Conservation (phyloP, 78 protist genomes). For the Pigoraptor vietnamica region DNA sequence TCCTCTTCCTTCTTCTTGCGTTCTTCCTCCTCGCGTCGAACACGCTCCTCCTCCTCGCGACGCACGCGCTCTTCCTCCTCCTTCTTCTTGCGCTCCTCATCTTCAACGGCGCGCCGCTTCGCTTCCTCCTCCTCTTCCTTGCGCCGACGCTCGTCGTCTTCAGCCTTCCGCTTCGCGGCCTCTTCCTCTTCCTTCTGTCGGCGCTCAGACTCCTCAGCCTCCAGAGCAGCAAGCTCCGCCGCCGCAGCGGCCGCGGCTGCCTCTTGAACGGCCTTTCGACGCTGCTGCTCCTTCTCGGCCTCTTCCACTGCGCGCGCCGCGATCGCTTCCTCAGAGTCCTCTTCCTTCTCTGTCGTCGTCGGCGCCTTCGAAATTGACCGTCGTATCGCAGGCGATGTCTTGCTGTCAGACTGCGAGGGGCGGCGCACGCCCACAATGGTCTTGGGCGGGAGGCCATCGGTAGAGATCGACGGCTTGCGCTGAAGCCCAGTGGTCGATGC, state of each 20-base stretch:
- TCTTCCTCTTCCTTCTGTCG: not conserved
- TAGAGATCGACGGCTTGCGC: not conserved
- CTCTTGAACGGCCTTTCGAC: not conserved
- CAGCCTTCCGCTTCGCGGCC: not conserved
- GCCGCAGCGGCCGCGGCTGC: not conserved
- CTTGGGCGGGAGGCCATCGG: not conserved
- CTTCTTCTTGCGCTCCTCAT: not conserved
- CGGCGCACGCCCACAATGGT: not conserved
- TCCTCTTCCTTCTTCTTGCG: not conserved
- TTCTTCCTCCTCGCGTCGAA: not conserved
- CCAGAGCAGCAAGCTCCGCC: not conserved
- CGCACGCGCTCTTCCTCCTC: not conserved
- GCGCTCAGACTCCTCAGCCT: not conserved
- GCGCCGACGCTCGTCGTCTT: not conserved
- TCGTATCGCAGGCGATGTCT: not conserved
- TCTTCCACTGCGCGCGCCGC: not conserved
- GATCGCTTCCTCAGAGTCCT: not conserved
- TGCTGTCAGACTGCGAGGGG: not conserved
- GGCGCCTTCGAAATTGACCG: not conserved
- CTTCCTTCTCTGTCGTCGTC: not conserved
- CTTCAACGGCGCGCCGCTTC: not conserved
- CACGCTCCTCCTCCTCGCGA: too few relatives aligned
- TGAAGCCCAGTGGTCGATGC: not conserved
- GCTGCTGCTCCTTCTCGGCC: not conserved
- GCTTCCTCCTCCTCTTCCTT: not conserved